Percentiles rank a stretch among this genome's conserved stretches.
Conservation (phyloP, 345 rosid genomes). For the Camelina neglecta region DNA sequence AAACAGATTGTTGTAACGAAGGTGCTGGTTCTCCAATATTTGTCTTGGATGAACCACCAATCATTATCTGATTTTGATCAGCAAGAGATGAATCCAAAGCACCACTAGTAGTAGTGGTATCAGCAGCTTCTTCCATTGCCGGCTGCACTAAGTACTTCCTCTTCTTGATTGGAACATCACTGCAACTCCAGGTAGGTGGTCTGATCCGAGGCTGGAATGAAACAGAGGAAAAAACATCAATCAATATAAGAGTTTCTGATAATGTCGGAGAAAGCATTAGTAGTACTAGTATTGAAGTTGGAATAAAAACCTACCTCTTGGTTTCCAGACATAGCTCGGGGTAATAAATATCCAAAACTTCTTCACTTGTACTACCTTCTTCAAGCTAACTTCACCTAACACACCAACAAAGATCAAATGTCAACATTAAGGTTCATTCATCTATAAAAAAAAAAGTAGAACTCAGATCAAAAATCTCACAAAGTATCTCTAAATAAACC, state of each 20-base stretch:
- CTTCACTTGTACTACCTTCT: conserved; percentile 24
- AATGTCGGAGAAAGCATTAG: conserved; percentile 6
- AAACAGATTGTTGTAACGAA: conserved; percentile 12
- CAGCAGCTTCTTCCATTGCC: conserved; percentile 41
- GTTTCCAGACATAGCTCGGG: conserved; percentile 48
- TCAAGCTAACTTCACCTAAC: conserved; percentile 38
- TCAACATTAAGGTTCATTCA: conserved; percentile 4
- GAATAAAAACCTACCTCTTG: conserved; percentile 70
- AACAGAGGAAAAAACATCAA: conserved; percentile 25
- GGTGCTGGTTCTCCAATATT: neutral
- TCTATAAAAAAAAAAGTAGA: neutral
- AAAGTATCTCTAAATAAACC: conserved; percentile 5
- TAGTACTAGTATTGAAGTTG: neutral
- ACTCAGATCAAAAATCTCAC: conserved; percentile 19
- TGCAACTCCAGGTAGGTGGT: conserved; percentile 52
- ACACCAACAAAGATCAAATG: conserved; percentile 16
- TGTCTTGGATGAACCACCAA: neutral
- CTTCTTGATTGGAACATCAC: conserved; percentile 83
- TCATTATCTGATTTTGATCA: conserved; percentile 22
- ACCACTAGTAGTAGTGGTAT: conserved; percentile 37
- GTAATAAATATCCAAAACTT: conserved; percentile 26
- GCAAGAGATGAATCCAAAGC: conserved; percentile 42
- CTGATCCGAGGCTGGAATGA: conserved; percentile 58
- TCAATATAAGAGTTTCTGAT: conserved; percentile 7
- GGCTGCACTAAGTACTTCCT: conserved; percentile 60